phyloP scores from a whole-genome alignment of 495 filamentous ascomycete species.

The Penicillium odoratum region DNA sequence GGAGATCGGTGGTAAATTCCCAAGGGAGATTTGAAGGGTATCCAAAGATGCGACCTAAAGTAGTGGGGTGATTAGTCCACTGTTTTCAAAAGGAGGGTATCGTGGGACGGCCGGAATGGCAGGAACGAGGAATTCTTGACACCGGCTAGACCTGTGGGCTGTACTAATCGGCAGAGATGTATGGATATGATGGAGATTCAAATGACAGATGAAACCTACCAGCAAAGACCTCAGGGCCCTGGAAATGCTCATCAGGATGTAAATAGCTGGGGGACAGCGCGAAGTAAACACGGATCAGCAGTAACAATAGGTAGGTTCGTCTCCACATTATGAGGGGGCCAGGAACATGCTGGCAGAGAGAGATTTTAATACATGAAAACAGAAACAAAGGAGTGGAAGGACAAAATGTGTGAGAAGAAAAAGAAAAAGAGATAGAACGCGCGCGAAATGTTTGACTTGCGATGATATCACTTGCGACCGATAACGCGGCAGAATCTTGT shows the following conservation, averaged over 20 bases:
- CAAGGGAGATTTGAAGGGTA: slow-evolving; percentile 85
- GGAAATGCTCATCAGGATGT: slow-evolving; percentile 98
- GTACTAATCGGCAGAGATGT: not conserved
- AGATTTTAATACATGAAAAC: slow-evolving; percentile 9
- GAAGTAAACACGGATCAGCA: slow-evolving; percentile 89
- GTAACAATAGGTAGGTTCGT: slow-evolving; percentile 79
- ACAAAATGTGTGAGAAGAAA: not conserved
- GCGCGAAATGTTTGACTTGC: slow-evolving; percentile 10
- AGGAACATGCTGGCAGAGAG: slow-evolving; percentile 24
- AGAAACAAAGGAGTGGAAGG: slow-evolving; percentile 9
- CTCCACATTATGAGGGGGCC: slow-evolving; percentile 70
- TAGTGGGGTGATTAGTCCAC: not conserved
- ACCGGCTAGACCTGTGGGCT: not conserved
- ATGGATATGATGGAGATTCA: not conserved
- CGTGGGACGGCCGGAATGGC: slow-evolving; percentile 1
- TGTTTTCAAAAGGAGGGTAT: slow-evolving; percentile 10
- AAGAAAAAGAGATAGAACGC: slow-evolving; percentile 14
- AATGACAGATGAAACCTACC: slow-evolving; percentile 56
- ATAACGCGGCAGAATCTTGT: slow-evolving; percentile 12
- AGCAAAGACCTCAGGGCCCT: slow-evolving; percentile 94
- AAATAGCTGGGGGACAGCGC: slow-evolving; percentile 93
- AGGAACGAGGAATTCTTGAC: slow-evolving; percentile 1
- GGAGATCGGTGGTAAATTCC: slow-evolving; percentile 86
- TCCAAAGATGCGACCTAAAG: slow-evolving; percentile 80
- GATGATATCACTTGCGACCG: slow-evolving; percentile 25